Conservation (phyloP, 129 eudicot species). For the Erigeron canadensis region DNA sequence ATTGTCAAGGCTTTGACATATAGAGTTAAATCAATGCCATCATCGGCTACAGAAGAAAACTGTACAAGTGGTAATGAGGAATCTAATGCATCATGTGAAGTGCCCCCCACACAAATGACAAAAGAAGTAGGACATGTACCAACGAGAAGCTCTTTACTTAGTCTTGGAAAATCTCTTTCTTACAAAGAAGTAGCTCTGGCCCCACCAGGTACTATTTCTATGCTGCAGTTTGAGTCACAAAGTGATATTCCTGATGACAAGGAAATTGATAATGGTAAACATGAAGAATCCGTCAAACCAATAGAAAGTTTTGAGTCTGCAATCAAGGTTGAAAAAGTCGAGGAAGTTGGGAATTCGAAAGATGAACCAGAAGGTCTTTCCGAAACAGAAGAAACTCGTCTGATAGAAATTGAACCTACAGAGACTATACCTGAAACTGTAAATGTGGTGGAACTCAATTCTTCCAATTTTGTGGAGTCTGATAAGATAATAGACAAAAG, state of each 20-base stretch:
- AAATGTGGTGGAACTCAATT: not conserved
- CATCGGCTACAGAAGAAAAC: conserved; percentile 48
- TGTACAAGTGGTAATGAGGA: conserved; percentile 40
- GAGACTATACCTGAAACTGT: conserved; percentile 29
- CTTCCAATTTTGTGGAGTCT: conserved; percentile 28
- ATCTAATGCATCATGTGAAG: conserved; percentile 39
- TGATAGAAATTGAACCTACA: conserved; percentile 26
- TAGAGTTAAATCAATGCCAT: conserved; percentile 78
- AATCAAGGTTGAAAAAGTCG: conserved; percentile 39
- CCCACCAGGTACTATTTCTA: conserved; percentile 84
- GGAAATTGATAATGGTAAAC: conserved; percentile 39
- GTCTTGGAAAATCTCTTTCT: conserved; percentile 93
- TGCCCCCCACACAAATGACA: conserved; percentile 37
- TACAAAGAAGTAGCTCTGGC: conserved; percentile 98
- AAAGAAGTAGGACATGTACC: conserved; percentile 51
- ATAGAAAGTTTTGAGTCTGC: conserved; percentile 26
- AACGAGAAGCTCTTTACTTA: conserved; percentile 68
- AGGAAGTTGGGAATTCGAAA: conserved; percentile 26
- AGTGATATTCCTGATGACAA: conserved; percentile 42
- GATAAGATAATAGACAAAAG: conserved; percentile 40
- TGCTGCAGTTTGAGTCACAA: conserved; percentile 51
- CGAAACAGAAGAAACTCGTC: conserved; percentile 46
- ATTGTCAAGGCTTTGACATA: conserved; percentile 78
- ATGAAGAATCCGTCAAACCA: conserved; percentile 26
- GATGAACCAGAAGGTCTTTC: conserved; percentile 40